Conservation (phyloP, 108 stramenopile genomes). For the Cafeteria roenbergensis region DNA sequence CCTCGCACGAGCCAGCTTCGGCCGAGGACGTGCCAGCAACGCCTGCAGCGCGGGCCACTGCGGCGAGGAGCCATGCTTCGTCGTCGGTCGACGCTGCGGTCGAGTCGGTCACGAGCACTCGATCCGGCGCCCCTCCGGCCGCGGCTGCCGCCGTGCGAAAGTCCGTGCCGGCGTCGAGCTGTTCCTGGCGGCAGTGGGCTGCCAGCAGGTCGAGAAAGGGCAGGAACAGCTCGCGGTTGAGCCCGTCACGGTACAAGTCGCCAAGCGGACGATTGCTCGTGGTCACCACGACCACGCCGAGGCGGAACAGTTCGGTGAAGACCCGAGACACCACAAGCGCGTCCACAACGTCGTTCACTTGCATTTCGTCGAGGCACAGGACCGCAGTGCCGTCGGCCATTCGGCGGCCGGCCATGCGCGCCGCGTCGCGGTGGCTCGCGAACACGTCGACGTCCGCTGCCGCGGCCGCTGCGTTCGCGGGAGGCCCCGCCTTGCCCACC, state of each 20-base stretch:
- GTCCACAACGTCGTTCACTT: slow-evolving; percentile 78
- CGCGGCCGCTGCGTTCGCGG: too few species aligned
- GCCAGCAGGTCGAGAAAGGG: slow-evolving; percentile 40
- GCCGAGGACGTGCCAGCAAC: too few species aligned
- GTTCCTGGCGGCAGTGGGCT: neutral
- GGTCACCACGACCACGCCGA: slow-evolving; percentile 50
- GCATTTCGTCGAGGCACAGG: slow-evolving; percentile 75
- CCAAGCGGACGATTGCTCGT: slow-evolving; percentile 47
- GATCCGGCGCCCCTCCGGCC: slow-evolving; percentile 14
- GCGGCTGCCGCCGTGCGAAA: neutral
- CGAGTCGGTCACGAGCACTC: slow-evolving; percentile 13
- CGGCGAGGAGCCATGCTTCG: neutral
- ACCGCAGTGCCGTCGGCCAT: slow-evolving; percentile 35
- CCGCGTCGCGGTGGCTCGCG: too few species aligned
- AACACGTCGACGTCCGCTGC: too few species aligned
- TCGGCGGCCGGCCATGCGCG: neutral
- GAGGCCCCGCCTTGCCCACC: slow-evolving; percentile 3
- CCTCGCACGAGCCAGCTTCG: neutral
- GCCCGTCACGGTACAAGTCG: slow-evolving; percentile 44
- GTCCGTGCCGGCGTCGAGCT: slow-evolving; percentile 4
- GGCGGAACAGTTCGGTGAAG: slow-evolving; percentile 49
- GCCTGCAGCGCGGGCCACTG: neutral
- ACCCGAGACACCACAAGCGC: slow-evolving; percentile 60
- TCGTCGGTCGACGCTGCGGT: neutral
- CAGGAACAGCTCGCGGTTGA: slow-evolving; percentile 41